Percentiles rank a stretch among this genome's conserved stretches.
These are phyloP conservation scores for Aspergillus aculeatinus DNA, from an alignment of 2,329 filamentous ascomycete species.

Conservation along the genomic window DNA sequence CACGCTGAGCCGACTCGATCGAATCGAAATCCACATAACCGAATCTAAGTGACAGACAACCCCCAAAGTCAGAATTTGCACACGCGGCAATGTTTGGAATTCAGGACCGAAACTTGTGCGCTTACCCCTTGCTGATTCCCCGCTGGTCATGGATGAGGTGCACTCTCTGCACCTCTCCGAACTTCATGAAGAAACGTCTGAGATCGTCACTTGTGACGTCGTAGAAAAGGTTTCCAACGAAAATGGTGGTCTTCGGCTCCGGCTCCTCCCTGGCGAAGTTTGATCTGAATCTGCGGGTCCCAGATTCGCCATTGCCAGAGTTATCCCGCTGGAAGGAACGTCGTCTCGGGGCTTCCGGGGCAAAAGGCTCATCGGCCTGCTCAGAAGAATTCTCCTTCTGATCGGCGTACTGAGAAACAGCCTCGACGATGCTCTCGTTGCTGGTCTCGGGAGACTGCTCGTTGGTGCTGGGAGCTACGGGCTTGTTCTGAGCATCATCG, in stretches of 20 bases:
- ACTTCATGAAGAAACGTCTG: constrained; percentile 58
- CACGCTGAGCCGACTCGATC: constrained; percentile 53
- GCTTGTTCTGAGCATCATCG: constrained; percentile 4
- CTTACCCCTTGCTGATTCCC: constrained; percentile 69
- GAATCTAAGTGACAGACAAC: constrained; percentile 50
- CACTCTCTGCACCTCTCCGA: constrained; percentile 55
- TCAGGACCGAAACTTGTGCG: neutral
- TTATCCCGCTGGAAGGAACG: too few species aligned
- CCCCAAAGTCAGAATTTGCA: neutral
- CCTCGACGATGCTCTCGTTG: neutral
- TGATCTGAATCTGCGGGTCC: too few species aligned
- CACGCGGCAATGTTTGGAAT: neutral
- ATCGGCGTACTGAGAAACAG: neutral
- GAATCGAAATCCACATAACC: constrained; percentile 63
- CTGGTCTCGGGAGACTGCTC: neutral
- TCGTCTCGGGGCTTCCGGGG: constrained; percentile 8
- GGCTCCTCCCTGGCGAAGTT: neutral
- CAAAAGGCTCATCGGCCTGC: constrained; percentile 7
- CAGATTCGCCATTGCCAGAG: too few species aligned
- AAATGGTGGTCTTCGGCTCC: constrained; percentile 53
- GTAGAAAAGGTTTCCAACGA: constrained; percentile 69
- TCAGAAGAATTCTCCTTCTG: neutral
- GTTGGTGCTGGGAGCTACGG: neutral
- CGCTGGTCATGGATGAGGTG: constrained; percentile 60
- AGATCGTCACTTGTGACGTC: constrained; percentile 64